Base-by-base conservation (phyloP, 2,329 filamentous ascomycete species). In the Microthyrium microscopicum region DNA sequence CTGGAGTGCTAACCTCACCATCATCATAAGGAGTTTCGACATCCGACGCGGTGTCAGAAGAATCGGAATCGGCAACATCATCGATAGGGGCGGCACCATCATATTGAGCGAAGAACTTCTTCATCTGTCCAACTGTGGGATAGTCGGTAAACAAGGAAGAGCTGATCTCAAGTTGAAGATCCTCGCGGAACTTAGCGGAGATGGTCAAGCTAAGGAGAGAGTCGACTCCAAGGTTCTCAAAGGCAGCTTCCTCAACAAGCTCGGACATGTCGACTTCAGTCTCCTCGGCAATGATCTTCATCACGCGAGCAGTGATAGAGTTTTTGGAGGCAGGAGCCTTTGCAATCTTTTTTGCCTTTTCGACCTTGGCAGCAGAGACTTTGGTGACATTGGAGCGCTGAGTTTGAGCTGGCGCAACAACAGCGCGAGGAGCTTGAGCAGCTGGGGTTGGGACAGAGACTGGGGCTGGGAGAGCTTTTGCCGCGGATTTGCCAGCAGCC, bases 271-370 rank as follows among this genome's bases (percentile, higher is more conserved):
- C 64, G 15, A 74, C 60, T 39, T 70, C 68, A 30, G 68, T 68
- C 50, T 81, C 76, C 24, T 66, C 61, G n/a, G 74, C 70, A 40
- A 81, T 72, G 36, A 74, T 77, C 34, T 68, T 64, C 50, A 76
- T 71, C 29, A 79, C 63, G 40, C 60, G 60, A 39, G 43, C 66
- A 50, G 47, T 60, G 45, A 56, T 63, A 55, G 24, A 68, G 46
- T 47, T 62, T 27, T 46, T 57, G 41, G 60, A 52, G 12, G 56
- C 49, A 31, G 60, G 39, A 24, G 36, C 51, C 39, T 30, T 33
- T 25, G 54, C 45, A 4, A 49, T 47, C 46, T 67, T 68, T 33
- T 56, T 48, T 0, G 58, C 58, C 31, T 64, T 65, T 32, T 56
- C 61, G 12, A 66, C 58, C 41, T 63, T 68, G 37, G 65, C 60